Percentiles rank a stretch among this genome's conserved stretches.
phyloP scores from a whole-genome alignment of 495 filamentous ascomycete species.

The Hyaloscypha finlandica region DNA sequence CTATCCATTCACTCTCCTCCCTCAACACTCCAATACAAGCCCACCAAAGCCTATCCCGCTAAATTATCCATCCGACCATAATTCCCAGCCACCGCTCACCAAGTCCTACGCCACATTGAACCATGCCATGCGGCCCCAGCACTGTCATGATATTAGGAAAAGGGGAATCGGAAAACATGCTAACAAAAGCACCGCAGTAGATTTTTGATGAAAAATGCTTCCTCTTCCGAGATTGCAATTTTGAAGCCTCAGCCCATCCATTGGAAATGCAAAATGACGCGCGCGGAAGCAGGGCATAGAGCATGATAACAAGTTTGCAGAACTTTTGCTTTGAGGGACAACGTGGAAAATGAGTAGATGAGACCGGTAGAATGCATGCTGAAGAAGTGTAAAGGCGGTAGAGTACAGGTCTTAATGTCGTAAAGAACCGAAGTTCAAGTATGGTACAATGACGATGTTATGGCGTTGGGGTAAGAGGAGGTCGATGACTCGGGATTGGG shows the following conservation, averaged over 20 bases:
- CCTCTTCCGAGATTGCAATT: conserved; percentile 1
- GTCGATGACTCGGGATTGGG: conserved; percentile 4
- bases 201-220: conserved; percentile 15
- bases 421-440: conserved; percentile 24
- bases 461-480: conserved; percentile 3
- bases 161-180: conserved; percentile 18
- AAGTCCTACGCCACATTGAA: conserved; percentile 1
- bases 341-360: conserved; percentile 1
- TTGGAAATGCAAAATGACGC: conserved; percentile 24
- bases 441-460: conserved; percentile 32
- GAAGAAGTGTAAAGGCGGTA: conserved; percentile 22
- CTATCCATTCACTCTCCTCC: conserved; percentile 6
- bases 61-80: conserved; percentile 10
- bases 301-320: conserved; percentile 14
- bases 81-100: conserved; percentile 1
- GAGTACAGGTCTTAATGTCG: conserved; percentile 30
- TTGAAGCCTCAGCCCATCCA: conserved; percentile 16
- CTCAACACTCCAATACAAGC: conserved; percentile 8
- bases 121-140: neutral
- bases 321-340: conserved; percentile 22
- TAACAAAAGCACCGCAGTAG: conserved; percentile 9
- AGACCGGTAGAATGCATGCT: conserved; percentile 16
- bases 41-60: neutral
- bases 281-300: conserved; percentile 17
- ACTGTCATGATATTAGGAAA: conserved; percentile 16